These are phyloP conservation scores for Verticillium klebahnii DNA, from an alignment of 2,329 filamentous ascomycete species.

Conservation along the genomic window DNA sequence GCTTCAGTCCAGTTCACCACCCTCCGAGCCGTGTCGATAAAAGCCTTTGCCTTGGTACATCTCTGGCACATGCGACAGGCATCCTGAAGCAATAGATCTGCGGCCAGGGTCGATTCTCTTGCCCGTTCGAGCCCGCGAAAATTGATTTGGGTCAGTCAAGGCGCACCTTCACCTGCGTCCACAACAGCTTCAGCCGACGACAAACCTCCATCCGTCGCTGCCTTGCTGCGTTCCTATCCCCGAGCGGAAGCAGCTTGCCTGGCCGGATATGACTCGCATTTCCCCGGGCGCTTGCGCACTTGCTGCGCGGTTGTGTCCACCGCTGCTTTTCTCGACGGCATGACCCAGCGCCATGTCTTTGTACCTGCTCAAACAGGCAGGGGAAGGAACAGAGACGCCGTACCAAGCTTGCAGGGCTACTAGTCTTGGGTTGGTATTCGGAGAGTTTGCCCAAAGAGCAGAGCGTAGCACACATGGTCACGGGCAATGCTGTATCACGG, in stretches of 20 bases:
- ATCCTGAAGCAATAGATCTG: constrained; percentile 1
- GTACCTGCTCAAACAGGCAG: neutral
- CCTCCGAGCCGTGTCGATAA: neutral
- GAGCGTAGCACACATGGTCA: neutral
- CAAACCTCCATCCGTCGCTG: neutral
- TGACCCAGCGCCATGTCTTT: neutral
- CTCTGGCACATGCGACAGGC: neutral
- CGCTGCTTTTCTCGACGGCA: neutral
- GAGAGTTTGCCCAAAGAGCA: neutral
- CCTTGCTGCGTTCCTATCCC: neutral
- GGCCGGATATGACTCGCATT: neutral
- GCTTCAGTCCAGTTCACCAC: no score
- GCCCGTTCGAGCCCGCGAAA: neutral
- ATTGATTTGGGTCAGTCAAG: neutral
- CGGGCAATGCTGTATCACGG: neutral
- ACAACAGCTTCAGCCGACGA: neutral
- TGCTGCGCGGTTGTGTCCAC: neutral
- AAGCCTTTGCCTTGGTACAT: neutral
- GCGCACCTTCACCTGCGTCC: neutral
- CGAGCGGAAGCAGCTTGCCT: neutral
- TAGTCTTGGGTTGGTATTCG: neutral
- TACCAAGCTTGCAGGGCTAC: neutral
- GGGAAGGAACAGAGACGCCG: neutral
- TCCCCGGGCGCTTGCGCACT: neutral
- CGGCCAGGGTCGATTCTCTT: neutral